These are phyloP conservation scores for Eimeria tenella DNA, from an alignment of 169 alveolate genomes.

Conservation along the genomic window DNA sequence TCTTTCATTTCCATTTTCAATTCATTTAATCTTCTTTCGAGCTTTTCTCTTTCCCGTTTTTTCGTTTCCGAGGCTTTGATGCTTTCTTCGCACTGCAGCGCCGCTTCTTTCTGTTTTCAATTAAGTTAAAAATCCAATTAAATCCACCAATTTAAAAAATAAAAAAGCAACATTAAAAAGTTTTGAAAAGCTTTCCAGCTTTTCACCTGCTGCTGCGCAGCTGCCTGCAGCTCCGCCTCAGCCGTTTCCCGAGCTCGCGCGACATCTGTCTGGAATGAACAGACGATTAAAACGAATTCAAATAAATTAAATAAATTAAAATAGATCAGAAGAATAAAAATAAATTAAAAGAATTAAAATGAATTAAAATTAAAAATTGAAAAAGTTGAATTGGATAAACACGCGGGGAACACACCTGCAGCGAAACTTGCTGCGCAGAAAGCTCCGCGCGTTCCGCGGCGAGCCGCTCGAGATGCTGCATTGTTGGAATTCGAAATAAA, in stretches of 20 bases:
- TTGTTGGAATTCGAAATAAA: too few species aligned
- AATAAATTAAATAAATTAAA: too few species aligned
- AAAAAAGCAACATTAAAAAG: background rate
- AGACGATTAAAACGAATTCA: background rate
- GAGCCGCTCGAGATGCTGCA: background rate
- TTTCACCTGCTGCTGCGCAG: conserved; percentile 14
- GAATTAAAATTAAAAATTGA: background rate
- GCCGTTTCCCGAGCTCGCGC: background rate
- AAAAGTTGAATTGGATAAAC: background rate
- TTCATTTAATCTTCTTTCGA: background rate
- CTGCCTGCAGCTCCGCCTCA: background rate
- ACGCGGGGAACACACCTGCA: background rate
- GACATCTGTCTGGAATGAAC: conserved; percentile 13
- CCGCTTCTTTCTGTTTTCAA: background rate
- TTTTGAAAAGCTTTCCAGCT: background rate
- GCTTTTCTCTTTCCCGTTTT: background rate
- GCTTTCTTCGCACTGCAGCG: background rate
- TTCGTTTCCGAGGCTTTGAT: background rate
- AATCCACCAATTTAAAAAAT: too few species aligned
- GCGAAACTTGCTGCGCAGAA: background rate
- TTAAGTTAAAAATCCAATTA: background rate
- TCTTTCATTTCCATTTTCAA: background rate
- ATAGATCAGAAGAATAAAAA: background rate
- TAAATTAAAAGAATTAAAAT: background rate
- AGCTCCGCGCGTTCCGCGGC: conserved; percentile 20